Base-by-base conservation (phyloP, 2,329 filamentous ascomycete genomes). In the Delphinella strobiligena region DNA sequence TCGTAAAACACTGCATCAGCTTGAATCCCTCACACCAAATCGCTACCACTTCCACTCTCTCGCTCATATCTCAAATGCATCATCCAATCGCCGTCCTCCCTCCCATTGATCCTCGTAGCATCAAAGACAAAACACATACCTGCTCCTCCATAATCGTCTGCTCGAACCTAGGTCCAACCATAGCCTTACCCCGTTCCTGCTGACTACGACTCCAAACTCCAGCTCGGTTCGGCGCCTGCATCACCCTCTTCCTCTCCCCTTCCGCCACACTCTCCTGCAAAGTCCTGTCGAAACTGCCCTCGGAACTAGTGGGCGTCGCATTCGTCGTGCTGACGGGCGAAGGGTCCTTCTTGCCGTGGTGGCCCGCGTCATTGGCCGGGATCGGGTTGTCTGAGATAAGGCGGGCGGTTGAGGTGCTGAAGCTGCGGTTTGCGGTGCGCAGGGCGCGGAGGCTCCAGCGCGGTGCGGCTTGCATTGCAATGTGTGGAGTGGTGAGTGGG, bases 161-260 rank as follows among this genome's bases (percentile, higher is more conserved):
- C 71, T 98, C 91, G 56, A 98, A 98, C 52, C 89, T 73, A 49
- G 91, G 91, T 31, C 91, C 91, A 31, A 78, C 78, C 89, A 98
- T 98, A 38, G 87, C 91, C 61, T 78, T 64, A 39, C 76, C 73
- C 54, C 89, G 74, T 30, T 86, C 78, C 62, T 77, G 76, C 72
- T 98, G 91, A 66, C 78, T 93, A 56, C 76, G 68, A 45, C 85
- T 86, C 91, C 91, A 98, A 44, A 85, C 73, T 4, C 65, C 75
- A 44, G 70, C 65, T 47, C 87, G 77, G 69, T 98, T 98, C 16
- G 91, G 91, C 22, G 89, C 85, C 69, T 98, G 91, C 61, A 70
- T 63, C 41, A 72, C 64, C 47, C 75, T 68, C 53, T 67, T 63
- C 44, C 68, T 59, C 61, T 80, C 76, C 15, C 62, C 74, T 35